Conservation (phyloP, 108 stramenopile species). For the Aurantiochytrium sp. region DNA sequence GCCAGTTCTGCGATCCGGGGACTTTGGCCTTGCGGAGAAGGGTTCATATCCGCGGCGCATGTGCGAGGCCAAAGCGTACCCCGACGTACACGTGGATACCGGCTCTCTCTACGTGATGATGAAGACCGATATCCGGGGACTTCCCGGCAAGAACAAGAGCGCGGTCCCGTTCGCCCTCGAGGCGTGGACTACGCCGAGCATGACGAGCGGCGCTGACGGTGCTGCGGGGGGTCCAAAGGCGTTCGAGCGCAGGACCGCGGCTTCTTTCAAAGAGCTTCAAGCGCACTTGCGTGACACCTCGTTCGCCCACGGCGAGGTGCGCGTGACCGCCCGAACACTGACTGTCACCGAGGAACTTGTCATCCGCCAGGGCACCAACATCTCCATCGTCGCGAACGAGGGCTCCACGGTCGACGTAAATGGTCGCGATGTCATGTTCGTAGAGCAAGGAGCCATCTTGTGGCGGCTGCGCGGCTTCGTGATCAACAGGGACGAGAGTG, state of each 20-base stretch:
- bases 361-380: background rate
- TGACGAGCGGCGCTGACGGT: background rate
- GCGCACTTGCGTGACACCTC: background rate
- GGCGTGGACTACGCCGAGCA: background rate
- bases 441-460: too few relatives aligned
- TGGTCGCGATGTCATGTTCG: too few relatives aligned
- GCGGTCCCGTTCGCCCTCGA: too few relatives aligned
- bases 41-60: background rate
- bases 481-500: too few relatives aligned
- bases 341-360: background rate
- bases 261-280: background rate
- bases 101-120: background rate
- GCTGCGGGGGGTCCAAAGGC: background rate
- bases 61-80: background rate
- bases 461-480: too few relatives aligned
- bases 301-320: background rate
- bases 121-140: too few relatives aligned
- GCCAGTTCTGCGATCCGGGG: background rate
- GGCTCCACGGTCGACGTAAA: too few relatives aligned
- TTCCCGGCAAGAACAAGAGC: too few relatives aligned
- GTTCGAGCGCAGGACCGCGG: background rate
- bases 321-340: background rate
- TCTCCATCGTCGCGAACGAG: background rate
- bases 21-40: background rate
- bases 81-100: background rate